Conservation (phyloP, 805 yeast genomes). For the Cyberlindnera lachancei region DNA sequence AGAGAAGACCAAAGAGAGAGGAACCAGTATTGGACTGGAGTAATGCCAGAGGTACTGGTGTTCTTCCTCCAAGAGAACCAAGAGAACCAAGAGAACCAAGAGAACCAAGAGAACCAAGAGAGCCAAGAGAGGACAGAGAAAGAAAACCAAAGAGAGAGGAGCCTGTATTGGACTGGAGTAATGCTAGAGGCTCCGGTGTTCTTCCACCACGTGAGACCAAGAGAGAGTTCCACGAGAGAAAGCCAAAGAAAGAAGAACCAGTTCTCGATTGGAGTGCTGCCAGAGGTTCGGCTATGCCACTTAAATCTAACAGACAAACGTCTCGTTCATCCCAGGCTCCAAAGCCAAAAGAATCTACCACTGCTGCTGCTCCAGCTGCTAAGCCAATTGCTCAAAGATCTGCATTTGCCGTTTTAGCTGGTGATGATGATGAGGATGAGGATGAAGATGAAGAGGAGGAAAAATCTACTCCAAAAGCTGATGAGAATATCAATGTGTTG, state of each 20-base stretch:
- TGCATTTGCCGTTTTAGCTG: constrained; percentile 41
- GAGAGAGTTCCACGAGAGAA: constrained; percentile 22
- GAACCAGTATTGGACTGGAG: constrained; percentile 59
- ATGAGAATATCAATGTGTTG: constrained; percentile 21
- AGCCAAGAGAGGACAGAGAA: constrained; percentile 19
- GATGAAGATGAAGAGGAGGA: constrained; percentile 15
- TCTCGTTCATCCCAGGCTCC: constrained; percentile 29
- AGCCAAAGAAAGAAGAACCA: constrained; percentile 25
- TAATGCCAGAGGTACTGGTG: constrained; percentile 27
- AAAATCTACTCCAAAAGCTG: constrained; percentile 10
- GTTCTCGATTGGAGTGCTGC: constrained; percentile 16
- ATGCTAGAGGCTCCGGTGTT: constrained; percentile 26
- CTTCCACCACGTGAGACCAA: constrained; percentile 20
- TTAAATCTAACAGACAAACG: constrained; percentile 19
- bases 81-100: constrained; percentile 28
- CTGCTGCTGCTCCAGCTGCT: constrained; percentile 3
- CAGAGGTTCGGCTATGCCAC: neutral
- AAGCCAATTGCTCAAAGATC: constrained; percentile 35
- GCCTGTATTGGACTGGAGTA: constrained; percentile 29
- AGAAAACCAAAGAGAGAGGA: constrained; percentile 27
- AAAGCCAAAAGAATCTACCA: constrained; percentile 16
- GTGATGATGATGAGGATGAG: constrained; percentile 46
- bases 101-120: constrained; percentile 24
- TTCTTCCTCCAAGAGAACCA: constrained; percentile 22
- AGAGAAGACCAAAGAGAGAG: constrained; percentile 32